These are phyloP conservation scores for Picochlorum sp. DNA, from an alignment of 139 green algal species.

Conservation along the genomic window DNA sequence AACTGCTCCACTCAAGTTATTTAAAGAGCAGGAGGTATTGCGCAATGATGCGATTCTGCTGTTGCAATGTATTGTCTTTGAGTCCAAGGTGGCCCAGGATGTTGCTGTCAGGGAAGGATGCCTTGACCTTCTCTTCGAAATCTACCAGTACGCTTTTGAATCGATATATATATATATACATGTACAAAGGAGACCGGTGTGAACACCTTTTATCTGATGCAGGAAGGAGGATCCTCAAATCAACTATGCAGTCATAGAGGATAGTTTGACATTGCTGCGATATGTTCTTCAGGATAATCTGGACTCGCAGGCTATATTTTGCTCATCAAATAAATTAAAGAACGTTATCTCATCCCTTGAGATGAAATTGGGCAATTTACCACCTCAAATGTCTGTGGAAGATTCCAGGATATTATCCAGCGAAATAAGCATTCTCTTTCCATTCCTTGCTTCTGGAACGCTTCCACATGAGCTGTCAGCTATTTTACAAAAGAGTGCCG, in stretches of 20 bases:
- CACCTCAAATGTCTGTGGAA: not conserved
- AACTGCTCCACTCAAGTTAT: conserved; percentile 57
- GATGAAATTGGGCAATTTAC: not conserved
- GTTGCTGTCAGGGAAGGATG: conserved; percentile 85
- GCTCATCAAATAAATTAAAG: not conserved
- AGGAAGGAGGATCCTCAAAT: not conserved
- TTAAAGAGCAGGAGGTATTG: conserved; percentile 67
- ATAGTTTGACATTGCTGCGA: not conserved
- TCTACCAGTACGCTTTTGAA: not conserved
- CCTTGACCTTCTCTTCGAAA: conserved; percentile 69
- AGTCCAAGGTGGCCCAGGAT: conserved; percentile 68
- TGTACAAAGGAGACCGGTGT: not conserved
- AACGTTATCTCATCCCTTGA: not conserved
- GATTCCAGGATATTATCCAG: conserved; percentile 3
- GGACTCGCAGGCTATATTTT: conserved; percentile 1
- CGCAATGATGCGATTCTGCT: conserved; percentile 78
- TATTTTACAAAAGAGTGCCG: not conserved
- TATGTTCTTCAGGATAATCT: conserved; percentile 1
- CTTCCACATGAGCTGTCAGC: not conserved
- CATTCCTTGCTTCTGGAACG: not conserved
- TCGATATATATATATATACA: not conserved
- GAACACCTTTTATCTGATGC: not conserved
- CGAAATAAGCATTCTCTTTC: not conserved
- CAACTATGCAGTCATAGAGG: not conserved
- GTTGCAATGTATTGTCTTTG: conserved; percentile 56